Percentiles rank a stretch among this genome's conserved stretches.
Conservation (phyloP, 129 eudicot genomes). For the Saposhnikovia divaricata region DNA sequence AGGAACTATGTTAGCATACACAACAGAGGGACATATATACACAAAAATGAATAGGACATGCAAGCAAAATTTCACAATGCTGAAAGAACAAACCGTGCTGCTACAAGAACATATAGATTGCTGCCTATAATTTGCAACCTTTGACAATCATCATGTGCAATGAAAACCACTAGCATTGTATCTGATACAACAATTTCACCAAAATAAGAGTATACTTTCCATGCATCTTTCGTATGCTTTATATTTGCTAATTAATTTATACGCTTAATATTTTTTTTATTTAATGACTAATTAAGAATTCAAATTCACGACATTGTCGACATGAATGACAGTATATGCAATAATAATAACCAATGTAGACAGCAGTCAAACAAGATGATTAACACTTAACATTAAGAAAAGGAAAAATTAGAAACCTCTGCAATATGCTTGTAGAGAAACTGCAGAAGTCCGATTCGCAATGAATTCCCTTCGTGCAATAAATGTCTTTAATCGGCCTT, state of each 20-base stretch:
- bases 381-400: not conserved
- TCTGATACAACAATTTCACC: not conserved
- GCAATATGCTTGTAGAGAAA: constrained; percentile 78
- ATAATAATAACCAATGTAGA: not conserved
- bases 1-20: not conserved
- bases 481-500: constrained; percentile 56
- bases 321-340: not conserved
- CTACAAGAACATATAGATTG: not conserved
- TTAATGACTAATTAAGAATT: not conserved
- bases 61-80: not conserved
- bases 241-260: not conserved
- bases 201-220: not conserved
- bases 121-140: not conserved
- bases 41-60: not conserved
- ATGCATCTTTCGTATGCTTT: not conserved
- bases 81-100: not conserved
- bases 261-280: not conserved
- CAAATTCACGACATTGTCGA: too few relatives aligned
- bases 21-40: not conserved
- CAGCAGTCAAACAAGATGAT: not conserved
- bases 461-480: constrained; percentile 58
- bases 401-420: constrained; percentile 46
- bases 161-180: not conserved
- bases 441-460: constrained; percentile 53
- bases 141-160: not conserved